Base-by-base conservation (phyloP, 2,329 filamentous ascomycete genomes). In the Talaromyces marneffei region DNA sequence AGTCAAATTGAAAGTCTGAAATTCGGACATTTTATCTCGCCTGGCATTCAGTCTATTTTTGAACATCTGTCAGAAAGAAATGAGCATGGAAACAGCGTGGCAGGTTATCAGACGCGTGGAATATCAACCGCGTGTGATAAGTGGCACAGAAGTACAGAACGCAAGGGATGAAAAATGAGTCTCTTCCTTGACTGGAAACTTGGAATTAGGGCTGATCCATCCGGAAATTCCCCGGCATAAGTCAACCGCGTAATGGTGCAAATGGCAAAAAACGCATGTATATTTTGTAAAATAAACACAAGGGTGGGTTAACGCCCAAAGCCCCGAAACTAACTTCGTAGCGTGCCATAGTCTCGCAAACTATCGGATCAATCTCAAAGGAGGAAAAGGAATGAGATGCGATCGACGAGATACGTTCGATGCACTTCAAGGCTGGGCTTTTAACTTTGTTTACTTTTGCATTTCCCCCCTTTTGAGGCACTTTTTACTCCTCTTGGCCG, bases 351-450 rank as follows among this genome's bases (percentile, higher is more conserved):
- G 10, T 16, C n/a, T 55, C 33, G 18, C 65, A 60, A 25, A 65
- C 65, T 67, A 68, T 66, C 23, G 20, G 56, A 56, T 61, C 10
- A n/a, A 42, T 58, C 44, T n/a, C n/a, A n/a, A n/a, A n/a, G n/a
- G n/a, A n/a, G n/a, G n/a, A 37, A 23, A 53, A 29, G 44, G 23
- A 33, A 53, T 14, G 33, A 31, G 25, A 59, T 31, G 42, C 39
- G 46, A 59, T 52, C 44, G 37, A 59, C 53, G 7, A 53, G 57
- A 59, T 59, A 39, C 25, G 46, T 57, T 5, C 31, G 10, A 52
- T 35, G n/a, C n/a, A 52, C 20, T 29, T 25, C 42, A 29, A 25
- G 20, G 42, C 42, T 46, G 25, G 25, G 6, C 8, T 20, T 42
- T 10, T 42, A n/a, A 42, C 39, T 48, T 31, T 33, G 16, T n/a